phyloP scores from a whole-genome alignment of 2,329 filamentous ascomycete genomes.

The Ophiostoma fasciatum region DNA sequence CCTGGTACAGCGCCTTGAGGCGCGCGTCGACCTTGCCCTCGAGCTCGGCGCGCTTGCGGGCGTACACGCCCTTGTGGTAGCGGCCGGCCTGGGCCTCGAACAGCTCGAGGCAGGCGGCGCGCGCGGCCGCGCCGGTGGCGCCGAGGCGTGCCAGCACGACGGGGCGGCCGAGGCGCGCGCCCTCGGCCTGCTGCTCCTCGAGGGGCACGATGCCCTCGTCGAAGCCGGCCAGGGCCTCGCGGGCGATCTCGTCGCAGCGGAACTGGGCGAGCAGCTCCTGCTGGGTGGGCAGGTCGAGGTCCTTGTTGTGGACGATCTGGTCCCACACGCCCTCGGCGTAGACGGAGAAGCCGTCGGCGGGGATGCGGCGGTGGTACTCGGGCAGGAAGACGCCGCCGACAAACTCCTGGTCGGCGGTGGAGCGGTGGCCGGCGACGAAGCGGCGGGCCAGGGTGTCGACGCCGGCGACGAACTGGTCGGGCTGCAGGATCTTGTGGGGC shows the following conservation, averaged over 20 bases:
- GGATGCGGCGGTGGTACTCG: conserved; percentile 90
- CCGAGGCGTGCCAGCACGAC: conserved; percentile 64
- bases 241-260: conserved; percentile 88
- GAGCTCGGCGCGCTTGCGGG: conserved; percentile 70
- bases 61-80: conserved; percentile 93
- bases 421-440: conserved; percentile 66
- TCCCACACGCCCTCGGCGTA: conserved; percentile 96
- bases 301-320: conserved; percentile 97
- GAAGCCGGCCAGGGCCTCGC: conserved; percentile 74
- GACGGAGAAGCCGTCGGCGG: conserved; percentile 87
- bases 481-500: conserved; percentile 92
- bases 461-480: conserved; percentile 74
- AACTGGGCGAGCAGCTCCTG: conserved; percentile 96
- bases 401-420: conserved; percentile 53
- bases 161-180: conserved; percentile 55
- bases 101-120: conserved; percentile 59
- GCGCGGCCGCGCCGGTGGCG: conserved; percentile 52
- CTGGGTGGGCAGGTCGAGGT: conserved; percentile 89
- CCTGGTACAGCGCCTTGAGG: conserved; percentile 73
- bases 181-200: conserved; percentile 72
- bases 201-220: conserved; percentile 70
- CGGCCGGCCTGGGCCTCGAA: conserved; percentile 85
- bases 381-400: conserved; percentile 76
- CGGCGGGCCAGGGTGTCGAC: conserved; percentile 65
- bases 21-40: conserved; percentile 77